phyloP scores from a whole-genome alignment of 305 asterid species.

The Fraxinus latifolia region DNA sequence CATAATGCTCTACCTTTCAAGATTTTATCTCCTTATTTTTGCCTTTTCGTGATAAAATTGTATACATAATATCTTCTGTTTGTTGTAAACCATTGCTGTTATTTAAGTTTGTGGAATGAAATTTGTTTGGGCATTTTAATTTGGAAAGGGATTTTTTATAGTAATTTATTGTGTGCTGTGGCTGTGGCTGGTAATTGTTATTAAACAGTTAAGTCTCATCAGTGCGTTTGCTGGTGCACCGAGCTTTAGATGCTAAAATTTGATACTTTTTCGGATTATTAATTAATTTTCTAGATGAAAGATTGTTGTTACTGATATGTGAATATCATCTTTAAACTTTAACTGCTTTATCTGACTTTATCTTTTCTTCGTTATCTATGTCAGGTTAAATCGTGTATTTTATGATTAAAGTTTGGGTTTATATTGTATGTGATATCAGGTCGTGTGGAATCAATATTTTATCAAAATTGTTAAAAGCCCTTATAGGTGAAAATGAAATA shows the following conservation, averaged over 20 bases:
- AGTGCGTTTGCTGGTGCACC: not conserved
- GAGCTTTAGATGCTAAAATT: not conserved
- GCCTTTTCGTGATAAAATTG: not conserved
- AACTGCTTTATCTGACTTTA: conserved; percentile 1
- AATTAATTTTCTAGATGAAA: not conserved
- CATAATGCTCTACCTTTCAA: not conserved
- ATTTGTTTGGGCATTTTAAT: not conserved
- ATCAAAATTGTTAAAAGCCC: not conserved
- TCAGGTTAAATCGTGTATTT: not conserved
- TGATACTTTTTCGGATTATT: not conserved
- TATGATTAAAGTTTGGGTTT: not conserved
- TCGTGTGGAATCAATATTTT: not conserved
- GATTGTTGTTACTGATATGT: not conserved
- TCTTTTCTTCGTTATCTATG: not conserved
- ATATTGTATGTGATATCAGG: not conserved
- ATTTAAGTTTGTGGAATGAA: not conserved
- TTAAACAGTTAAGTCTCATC: not conserved
- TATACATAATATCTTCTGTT: not conserved
- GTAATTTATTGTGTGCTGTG: not conserved
- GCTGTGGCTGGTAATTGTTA: not conserved
- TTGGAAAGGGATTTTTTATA: not conserved
- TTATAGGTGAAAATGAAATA: not conserved
- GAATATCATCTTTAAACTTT: not conserved
- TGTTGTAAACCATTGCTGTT: not conserved
- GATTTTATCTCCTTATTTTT: not conserved